Percentiles rank a stretch among this genome's conserved stretches.
These are phyloP conservation scores for Dryas integrifolia DNA, from an alignment of 331 rosid genomes.

Conservation along the genomic window DNA sequence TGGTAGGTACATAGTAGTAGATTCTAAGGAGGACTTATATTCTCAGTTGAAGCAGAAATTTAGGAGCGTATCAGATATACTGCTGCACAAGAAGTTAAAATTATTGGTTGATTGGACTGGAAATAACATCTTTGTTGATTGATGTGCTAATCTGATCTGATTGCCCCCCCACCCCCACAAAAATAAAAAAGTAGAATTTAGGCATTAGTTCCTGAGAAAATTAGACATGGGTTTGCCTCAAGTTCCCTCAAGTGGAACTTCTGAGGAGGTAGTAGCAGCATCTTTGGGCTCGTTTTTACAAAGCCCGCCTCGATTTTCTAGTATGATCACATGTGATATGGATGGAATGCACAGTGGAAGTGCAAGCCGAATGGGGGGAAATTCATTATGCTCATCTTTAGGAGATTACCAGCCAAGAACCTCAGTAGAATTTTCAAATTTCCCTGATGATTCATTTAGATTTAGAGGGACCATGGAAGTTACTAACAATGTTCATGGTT, in stretches of 20 bases:
- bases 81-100: constrained; percentile 19
- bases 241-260: constrained; percentile 48
- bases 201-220: constrained; percentile 16
- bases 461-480: constrained; percentile 52
- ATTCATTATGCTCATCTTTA: constrained; percentile 47
- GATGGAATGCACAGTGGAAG: constrained; percentile 42
- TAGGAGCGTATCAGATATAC: constrained; percentile 10
- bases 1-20: constrained; percentile 48
- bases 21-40: constrained; percentile 24
- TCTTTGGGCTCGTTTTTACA: constrained; percentile 47
- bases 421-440: constrained; percentile 48
- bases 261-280: constrained; percentile 47
- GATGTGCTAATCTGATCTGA: constrained; percentile 2
- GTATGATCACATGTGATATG: constrained; percentile 50
- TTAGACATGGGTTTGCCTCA: constrained; percentile 86
- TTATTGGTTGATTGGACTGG: constrained; percentile 24
- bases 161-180: background rate
- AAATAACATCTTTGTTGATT: constrained; percentile 3
- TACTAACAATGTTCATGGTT: constrained; percentile 55
- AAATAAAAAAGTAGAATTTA: constrained; percentile 16
- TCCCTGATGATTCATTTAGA: constrained; percentile 35
- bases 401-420: constrained; percentile 47
- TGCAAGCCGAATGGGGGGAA: constrained; percentile 35
- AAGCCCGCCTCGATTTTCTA: constrained; percentile 52
- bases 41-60: constrained; percentile 25